Base-by-base conservation (phyloP, 2,329 filamentous ascomycete genomes). In the Pseudogymnoascus sp. region DNA sequence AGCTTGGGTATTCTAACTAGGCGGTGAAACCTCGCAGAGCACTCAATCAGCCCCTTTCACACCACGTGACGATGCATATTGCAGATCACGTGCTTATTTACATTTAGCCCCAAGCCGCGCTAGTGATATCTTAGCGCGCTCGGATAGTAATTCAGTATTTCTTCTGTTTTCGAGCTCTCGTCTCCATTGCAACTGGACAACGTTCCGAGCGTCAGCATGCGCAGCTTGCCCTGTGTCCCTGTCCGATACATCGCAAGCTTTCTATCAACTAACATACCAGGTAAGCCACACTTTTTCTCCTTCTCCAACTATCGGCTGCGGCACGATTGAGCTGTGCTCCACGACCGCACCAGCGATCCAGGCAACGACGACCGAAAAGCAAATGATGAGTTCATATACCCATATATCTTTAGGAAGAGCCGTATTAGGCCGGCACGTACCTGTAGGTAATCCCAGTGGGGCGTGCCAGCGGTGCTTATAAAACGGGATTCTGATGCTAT, bases 361-460 rank as follows among this genome's bases (percentile, higher is more conserved):
- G 16, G 43, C 43, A 50, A 18, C 41, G 25, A 50, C 41, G 41
- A 28, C 43, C n/a, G 3, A 54, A 54, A 32, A 54, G 43, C 43
- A 54, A 32, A 54, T 54, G 43, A 54, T 54, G 43, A 54, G 43
- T 54, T 54, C 43, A 54, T 54, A 54, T 54, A 54, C 43, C 43
- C 43, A 54, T 54, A 54, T 54, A 54, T 54, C 43, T 54, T 54
- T 54, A 54, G 43, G 43, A 54, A 54, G 43, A 54, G 43, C 43
- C 43, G 43, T 54, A 54, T 54, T 54, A 54, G 43, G 43, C 43
- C 43, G 43, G 43, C 43, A 54, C 43, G 43, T 54, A 54, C 43
- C 43, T 54, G 25, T 54, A 54, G 43, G 43, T 54, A 54, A 54
- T 54, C 25, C 43, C 43, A 54, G 43, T 54, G 43, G 43, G 43